Conservation (phyloP, 768 basidiomycete genomes). For the Lactarius akahatsu region DNA sequence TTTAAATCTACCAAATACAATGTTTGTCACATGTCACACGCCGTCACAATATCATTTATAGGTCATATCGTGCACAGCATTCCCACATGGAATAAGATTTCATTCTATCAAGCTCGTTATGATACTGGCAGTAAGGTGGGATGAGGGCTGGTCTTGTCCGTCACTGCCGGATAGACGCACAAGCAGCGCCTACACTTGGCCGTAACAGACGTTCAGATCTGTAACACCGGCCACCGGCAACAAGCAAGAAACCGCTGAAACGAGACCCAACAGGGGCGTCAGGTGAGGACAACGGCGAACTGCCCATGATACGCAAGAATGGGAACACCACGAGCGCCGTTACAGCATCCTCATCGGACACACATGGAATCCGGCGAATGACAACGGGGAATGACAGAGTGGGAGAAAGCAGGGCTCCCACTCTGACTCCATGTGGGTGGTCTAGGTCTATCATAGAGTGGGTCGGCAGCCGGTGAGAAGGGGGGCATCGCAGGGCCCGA, state of each 20-base stretch:
- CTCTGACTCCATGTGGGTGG: background rate
- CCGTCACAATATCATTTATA: background rate
- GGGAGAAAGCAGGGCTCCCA: background rate
- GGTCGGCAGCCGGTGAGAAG: background rate
- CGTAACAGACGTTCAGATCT: background rate
- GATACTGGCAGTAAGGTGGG: background rate
- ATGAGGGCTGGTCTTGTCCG: background rate
- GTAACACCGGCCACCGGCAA: conserved; percentile 1
- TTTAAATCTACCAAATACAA: too few relatives aligned
- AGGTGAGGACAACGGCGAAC: background rate
- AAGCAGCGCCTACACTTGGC: background rate
- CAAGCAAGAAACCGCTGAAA: background rate
- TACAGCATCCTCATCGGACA: background rate
- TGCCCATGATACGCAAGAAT: background rate
- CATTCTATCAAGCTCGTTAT: background rate
- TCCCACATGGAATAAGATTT: background rate
- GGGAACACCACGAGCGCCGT: background rate
- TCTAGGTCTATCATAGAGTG: background rate
- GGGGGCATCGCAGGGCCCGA: background rate
- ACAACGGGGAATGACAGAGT: background rate
- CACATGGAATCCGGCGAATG: background rate
- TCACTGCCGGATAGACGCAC: background rate
- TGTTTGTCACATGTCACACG: background rate
- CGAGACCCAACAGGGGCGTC: background rate
- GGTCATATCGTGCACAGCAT: background rate